Evolutionary conservation across 768 basidiomycete species (phyloP).

Genomic region (Cystofilobasidium macerans): DNA sequence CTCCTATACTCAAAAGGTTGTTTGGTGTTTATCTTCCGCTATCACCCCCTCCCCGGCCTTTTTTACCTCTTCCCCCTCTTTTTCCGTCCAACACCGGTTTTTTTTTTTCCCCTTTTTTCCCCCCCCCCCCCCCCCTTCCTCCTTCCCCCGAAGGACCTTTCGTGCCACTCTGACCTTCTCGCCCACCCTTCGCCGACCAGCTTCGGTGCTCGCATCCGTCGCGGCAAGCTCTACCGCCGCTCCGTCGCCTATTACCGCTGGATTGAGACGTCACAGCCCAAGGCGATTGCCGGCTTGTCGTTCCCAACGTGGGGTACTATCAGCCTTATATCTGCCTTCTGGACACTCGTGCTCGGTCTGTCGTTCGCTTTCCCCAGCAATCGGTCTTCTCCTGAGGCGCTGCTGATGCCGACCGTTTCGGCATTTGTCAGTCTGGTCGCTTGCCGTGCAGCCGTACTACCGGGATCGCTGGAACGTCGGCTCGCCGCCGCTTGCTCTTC

Average conservation of each 20-base stretch:
- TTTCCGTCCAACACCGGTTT: not conserved
- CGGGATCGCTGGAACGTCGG: slow-evolving; percentile 31
- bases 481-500: slow-evolving; percentile 30
- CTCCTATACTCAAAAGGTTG: too few species aligned
- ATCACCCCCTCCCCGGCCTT: too few species aligned
- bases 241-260: slow-evolving; percentile 20
- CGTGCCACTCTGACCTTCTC: not conserved
- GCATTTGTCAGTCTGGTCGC: not conserved
- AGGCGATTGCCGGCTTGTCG: slow-evolving; percentile 22
- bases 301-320: slow-evolving; percentile 20
- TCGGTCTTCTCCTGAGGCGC: too few species aligned
- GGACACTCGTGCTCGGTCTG: slow-evolving; percentile 25
- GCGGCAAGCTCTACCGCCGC: slow-evolving; percentile 5
- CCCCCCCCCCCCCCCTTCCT: not conserved
- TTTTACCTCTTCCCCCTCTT: too few species aligned
- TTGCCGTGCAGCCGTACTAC: slow-evolving; percentile 28
- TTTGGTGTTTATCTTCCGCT: too few species aligned
- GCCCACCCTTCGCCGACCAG: not conserved
- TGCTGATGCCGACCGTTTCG: not conserved
- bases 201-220: not conserved
- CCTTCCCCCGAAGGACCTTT: not conserved
- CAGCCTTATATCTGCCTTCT: not conserved
- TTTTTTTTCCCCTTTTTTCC: not conserved
- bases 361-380: not conserved
- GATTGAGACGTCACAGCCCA: slow-evolving; percentile 21